Conservation (phyloP, 176 grass and related monocot species). For the Juncus inflexus region DNA sequence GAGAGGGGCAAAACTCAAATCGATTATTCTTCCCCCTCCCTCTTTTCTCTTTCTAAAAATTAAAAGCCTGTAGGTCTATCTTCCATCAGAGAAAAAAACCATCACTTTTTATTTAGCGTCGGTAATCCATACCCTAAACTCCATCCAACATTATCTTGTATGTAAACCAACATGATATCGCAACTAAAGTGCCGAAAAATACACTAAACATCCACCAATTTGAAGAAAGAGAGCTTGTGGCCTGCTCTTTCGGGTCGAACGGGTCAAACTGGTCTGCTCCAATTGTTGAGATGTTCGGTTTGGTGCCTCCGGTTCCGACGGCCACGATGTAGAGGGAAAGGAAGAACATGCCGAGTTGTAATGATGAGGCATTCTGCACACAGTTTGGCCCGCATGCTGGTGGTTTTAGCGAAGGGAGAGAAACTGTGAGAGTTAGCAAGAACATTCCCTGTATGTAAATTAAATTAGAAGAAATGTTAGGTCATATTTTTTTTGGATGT, state of each 20-base stretch:
- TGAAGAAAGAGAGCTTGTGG: conserved; percentile 96
- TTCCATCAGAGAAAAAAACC: too few species aligned
- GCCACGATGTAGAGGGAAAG: conserved; percentile 66
- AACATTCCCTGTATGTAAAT: conserved; percentile 55
- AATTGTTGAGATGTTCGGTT: conserved; percentile 96
- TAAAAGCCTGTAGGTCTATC: too few species aligned
- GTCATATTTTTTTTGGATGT: background rate
- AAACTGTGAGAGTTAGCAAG: conserved; percentile 55
- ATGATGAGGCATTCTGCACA: conserved; percentile 33
- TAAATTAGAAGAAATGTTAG: background rate
- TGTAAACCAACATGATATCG: conserved; percentile 67
- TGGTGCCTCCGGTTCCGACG: conserved; percentile 79
- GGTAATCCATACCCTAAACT: conserved; percentile 73
- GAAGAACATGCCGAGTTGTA: conserved; percentile 81
- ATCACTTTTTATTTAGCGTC: conserved; percentile 8
- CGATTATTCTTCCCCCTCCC: too few species aligned
- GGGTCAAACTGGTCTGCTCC: conserved; percentile 92
- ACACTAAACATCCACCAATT: conserved; percentile 99
- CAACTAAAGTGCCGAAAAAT: conserved; percentile 90
- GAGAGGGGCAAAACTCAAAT: too few species aligned
- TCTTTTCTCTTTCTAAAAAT: too few species aligned
- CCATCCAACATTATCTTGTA: conserved; percentile 92
- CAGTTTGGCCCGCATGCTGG: conserved; percentile 45
- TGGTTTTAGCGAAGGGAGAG: conserved; percentile 61
- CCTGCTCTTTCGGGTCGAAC: conserved; percentile 49